phyloP scores from a whole-genome alignment of 2,329 filamentous ascomycete species.

The Neodidymelliopsis sp. region DNA sequence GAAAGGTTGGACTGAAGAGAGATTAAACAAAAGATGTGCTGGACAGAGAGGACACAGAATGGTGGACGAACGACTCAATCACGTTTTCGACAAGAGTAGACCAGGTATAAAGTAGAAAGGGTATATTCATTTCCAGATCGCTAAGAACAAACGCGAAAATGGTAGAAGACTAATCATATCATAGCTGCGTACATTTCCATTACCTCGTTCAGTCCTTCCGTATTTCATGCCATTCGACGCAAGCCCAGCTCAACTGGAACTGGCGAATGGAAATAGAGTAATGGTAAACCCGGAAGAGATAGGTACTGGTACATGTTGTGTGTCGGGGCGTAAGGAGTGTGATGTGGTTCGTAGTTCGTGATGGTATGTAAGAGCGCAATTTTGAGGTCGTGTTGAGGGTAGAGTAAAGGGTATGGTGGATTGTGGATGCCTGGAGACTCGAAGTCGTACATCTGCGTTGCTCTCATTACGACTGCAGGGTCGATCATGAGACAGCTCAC shows the following conservation, averaged over 20 bases:
- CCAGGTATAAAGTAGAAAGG: constrained; percentile 7
- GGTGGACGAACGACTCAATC: too few relatives aligned
- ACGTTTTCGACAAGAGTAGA: too few relatives aligned
- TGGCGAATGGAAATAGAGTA: constrained; percentile 11
- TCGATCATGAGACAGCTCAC: constrained; percentile 35
- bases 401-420: neutral
- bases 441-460: neutral
- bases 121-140: constrained; percentile 21
- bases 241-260: constrained; percentile 5
- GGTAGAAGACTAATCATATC: constrained; percentile 11
- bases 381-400: constrained; percentile 2
- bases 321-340: constrained; percentile 16
- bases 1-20: constrained; percentile 38
- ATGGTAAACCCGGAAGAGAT: neutral
- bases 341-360: constrained; percentile 8
- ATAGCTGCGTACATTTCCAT: constrained; percentile 10
- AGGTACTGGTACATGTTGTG: constrained; percentile 14
- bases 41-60: too few relatives aligned
- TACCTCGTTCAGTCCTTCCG: constrained; percentile 4
- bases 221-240: constrained; percentile 7
- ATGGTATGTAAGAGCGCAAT: constrained; percentile 4
- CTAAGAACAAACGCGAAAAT: constrained; percentile 10
- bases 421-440: neutral
- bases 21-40: too few relatives aligned
- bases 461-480: neutral